phyloP scores from a whole-genome alignment of 129 eudicot genomes.

The carrot (Daucus carota) region DH1_v3.0 NC_030387.2:14478501-14479000 shows the following conservation, averaged over 20 bases:
- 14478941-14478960: constrained; percentile 3
- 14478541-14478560: constrained; percentile 51
- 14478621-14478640: not conserved
- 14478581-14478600: constrained; percentile 15
- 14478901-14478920: constrained; percentile 34
- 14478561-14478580: constrained; percentile 40
- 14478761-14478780: constrained; percentile 16
- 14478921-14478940: constrained; percentile 7
- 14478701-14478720: constrained; percentile 28
- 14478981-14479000: constrained; percentile 1
- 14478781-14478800: not conserved
- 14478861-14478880: constrained; percentile 20
- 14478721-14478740: constrained; percentile 6
- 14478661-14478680: constrained; percentile 40
- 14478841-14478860: constrained; percentile 25
- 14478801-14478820: constrained; percentile 36
- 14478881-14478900: constrained; percentile 35
- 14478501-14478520: constrained; percentile 65
- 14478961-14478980: not conserved
- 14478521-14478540: constrained; percentile 57
- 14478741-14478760: constrained; percentile 18
- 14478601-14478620: not conserved
- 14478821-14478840: constrained; percentile 46
- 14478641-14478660: constrained; percentile 33
- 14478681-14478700: constrained; percentile 21